These are phyloP conservation scores for Gaeumannomyces tritici DNA, from an alignment of 2,329 filamentous ascomycete genomes.

Conservation along the genomic window DNA sequence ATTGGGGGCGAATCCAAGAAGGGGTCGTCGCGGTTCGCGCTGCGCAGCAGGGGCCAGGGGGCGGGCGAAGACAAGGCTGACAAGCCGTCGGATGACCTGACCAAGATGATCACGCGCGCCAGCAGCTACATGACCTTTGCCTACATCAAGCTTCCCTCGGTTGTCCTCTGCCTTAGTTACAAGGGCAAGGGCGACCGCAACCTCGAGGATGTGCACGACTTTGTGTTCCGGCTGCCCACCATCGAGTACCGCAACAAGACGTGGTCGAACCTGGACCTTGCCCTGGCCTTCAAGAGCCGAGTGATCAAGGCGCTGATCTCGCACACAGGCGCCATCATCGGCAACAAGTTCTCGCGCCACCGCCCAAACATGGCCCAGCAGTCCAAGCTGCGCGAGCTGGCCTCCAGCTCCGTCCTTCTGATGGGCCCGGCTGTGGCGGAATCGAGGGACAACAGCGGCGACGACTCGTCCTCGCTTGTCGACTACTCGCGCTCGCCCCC, in stretches of 20 bases:
- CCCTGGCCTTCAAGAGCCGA: conserved; percentile 85
- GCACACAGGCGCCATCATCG: conserved; percentile 90
- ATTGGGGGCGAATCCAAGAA: conserved; percentile 30
- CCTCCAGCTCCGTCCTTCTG: conserved; percentile 63
- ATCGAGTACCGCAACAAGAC: conserved; percentile 98
- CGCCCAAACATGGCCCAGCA: conserved; percentile 73
- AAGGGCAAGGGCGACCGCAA: conserved; percentile 95
- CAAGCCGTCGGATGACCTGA: conserved; percentile 74
- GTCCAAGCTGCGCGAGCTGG: conserved; percentile 70
- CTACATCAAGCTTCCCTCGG: conserved; percentile 88
- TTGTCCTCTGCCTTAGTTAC: conserved; percentile 91
- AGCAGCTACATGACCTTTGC: conserved; percentile 97
- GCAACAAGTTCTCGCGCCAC: conserved; percentile 91
- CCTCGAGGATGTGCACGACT: conserved; percentile 92
- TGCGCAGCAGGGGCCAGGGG: conserved; percentile 35
- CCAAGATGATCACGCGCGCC: conserved; percentile 90
- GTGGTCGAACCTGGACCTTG: conserved; percentile 95
- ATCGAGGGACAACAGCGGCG: conserved; percentile 37
- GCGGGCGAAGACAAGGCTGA: conserved; percentile 37
- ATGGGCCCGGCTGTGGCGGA: conserved; percentile 31
- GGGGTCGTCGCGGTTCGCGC: conserved; percentile 44
- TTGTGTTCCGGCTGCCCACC: conserved; percentile 89
- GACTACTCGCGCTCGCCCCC: conserved; percentile 47
- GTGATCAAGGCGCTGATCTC: conserved; percentile 90
- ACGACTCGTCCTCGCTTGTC: conserved; percentile 47